These are phyloP conservation scores for Starmerella geochares DNA, from an alignment of 805 yeast species.

Conservation along the genomic window DNA sequence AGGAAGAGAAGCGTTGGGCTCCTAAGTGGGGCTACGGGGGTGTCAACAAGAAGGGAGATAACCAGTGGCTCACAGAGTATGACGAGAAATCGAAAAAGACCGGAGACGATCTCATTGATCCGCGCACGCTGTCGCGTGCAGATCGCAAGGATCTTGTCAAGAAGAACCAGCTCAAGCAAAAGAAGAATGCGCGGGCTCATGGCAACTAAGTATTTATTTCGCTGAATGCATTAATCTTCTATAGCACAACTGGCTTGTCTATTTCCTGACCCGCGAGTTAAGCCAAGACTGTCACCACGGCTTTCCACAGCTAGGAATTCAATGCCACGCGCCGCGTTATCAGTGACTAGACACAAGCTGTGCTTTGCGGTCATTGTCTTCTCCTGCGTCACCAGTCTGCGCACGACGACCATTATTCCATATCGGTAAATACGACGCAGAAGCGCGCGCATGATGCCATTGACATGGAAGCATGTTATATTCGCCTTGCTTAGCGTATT, in stretches of 20 bases:
- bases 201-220: slow-evolving; percentile 2
- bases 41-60: slow-evolving; percentile 72
- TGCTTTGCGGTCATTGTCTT: no score
- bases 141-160: slow-evolving; percentile 78
- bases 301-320: no score
- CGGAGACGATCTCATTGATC: slow-evolving; percentile 60
- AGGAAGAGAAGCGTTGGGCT: slow-evolving; percentile 86
- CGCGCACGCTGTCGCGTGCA: slow-evolving; percentile 67
- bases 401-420: no score
- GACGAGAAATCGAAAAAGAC: slow-evolving; percentile 36
- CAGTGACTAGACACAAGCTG: no score
- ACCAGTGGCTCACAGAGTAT: slow-evolving; percentile 94
- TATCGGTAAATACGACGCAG: no score
- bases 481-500: no score
- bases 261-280: no score
- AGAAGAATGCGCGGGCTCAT: slow-evolving; percentile 45
- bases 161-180: slow-evolving; percentile 76
- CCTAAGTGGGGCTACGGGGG: slow-evolving; percentile 98
- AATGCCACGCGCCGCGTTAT: no score
- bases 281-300: no score
- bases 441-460: no score
- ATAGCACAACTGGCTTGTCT: slow-evolving; percentile 1
- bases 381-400: no score
- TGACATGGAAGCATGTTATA: no score
- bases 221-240: background rate